These are phyloP conservation scores for Epichloe elymi DNA, from an alignment of 2,329 filamentous ascomycete genomes.

Conservation along the genomic window DNA sequence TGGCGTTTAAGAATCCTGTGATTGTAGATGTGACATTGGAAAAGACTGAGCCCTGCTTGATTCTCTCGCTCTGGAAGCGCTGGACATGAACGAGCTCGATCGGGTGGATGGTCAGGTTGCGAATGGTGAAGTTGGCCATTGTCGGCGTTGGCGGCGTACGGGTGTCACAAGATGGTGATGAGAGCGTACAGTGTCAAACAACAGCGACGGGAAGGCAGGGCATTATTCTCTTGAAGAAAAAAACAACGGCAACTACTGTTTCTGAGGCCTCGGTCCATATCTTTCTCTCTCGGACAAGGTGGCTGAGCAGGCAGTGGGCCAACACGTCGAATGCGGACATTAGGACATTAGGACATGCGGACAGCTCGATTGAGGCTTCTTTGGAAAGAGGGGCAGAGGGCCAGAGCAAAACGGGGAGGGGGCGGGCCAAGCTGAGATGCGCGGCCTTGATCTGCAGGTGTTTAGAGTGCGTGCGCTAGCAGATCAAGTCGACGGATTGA, in stretches of 20 bases:
- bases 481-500: too few species aligned
- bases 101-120: constrained; percentile 66
- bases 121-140: constrained; percentile 53
- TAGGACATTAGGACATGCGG: neutral
- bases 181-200: neutral
- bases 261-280: neutral
- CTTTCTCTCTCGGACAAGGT: neutral
- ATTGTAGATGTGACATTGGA: constrained; percentile 31
- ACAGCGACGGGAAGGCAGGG: neutral
- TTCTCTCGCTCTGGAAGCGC: constrained; percentile 46
- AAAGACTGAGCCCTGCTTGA: constrained; percentile 29
- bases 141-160: constrained; percentile 3
- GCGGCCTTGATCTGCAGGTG: too few species aligned
- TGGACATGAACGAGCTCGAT: constrained; percentile 62
- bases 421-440: neutral
- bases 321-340: neutral
- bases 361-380: neutral
- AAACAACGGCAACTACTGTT: neutral
- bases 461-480: too few species aligned
- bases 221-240: neutral
- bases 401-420: neutral
- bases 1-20: constrained; percentile 30
- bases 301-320: neutral
- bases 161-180: neutral
- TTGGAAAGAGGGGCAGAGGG: neutral